Evolutionary conservation across 1,139 yeast species (phyloP).

Genomic region (Geotrichum europaeum): DNA sequence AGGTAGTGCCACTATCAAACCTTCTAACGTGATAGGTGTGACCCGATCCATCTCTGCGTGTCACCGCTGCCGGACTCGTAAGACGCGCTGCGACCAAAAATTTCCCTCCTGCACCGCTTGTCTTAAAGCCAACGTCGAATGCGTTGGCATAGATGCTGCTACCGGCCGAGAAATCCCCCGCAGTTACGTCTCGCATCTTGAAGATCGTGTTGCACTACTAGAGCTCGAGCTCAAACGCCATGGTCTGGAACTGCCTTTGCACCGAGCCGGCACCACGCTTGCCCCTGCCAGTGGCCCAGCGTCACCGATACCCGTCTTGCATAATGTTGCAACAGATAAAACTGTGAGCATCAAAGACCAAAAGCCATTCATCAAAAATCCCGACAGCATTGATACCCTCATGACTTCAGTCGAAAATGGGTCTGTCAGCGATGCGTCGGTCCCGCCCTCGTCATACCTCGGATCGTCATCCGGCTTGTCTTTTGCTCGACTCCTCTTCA

Average conservation of each 20-base stretch:
- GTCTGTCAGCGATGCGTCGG: slow-evolving; percentile 27
- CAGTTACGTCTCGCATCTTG: slow-evolving; percentile 71
- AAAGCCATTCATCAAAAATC: background rate
- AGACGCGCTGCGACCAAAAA: slow-evolving; percentile 76
- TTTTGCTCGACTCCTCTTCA: slow-evolving; percentile 67
- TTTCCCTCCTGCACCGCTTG: slow-evolving; percentile 79
- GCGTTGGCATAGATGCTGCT: slow-evolving; percentile 80
- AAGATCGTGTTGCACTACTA: slow-evolving; percentile 52
- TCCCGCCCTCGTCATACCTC: slow-evolving; percentile 39
- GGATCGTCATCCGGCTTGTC: slow-evolving; percentile 59
- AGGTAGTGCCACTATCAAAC: background rate
- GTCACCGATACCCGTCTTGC: background rate
- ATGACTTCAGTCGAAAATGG: slow-evolving; percentile 29
- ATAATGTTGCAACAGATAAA: background rate
- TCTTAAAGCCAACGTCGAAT: slow-evolving; percentile 58
- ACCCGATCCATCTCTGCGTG: slow-evolving; percentile 60
- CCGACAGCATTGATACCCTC: slow-evolving; percentile 20
- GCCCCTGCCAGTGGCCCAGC: background rate
- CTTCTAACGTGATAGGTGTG: slow-evolving; percentile 19
- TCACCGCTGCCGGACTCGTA: slow-evolving; percentile 70
- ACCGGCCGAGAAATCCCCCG: slow-evolving; percentile 84
- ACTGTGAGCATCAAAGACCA: background rate
- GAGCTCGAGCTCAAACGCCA: slow-evolving; percentile 34
- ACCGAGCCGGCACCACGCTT: no score
- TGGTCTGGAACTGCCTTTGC: no score